Conservation (phyloP, 352 stramenopile genomes). For the Phytophthora rubi region DNA sequence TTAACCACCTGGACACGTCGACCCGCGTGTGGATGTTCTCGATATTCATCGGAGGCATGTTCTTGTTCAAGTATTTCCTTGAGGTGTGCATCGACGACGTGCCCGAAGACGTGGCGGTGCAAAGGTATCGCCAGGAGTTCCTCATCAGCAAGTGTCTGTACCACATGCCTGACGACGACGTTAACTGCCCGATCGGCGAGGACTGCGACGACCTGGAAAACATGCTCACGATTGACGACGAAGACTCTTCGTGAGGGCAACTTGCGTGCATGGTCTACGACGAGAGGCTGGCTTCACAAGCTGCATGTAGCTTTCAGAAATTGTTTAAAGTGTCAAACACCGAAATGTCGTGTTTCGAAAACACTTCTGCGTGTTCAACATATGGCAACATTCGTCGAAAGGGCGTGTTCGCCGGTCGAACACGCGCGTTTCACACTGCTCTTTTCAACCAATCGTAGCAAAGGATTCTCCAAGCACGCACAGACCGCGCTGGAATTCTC, state of each 20-base stretch:
- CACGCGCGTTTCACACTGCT: slow-evolving; percentile 11
- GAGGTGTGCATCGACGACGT: slow-evolving; percentile 78
- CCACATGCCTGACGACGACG: slow-evolving; percentile 81
- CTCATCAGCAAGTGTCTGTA: slow-evolving; percentile 89
- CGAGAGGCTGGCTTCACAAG: neutral
- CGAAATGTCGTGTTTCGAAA: slow-evolving; percentile 21
- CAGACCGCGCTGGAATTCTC: slow-evolving; percentile 7
- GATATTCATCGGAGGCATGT: slow-evolving; percentile 79
- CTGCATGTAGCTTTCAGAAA: neutral
- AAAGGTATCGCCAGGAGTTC: slow-evolving; percentile 83
- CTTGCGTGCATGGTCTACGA: neutral
- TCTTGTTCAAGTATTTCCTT: slow-evolving; percentile 86
- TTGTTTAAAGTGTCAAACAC: neutral
- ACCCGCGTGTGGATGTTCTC: slow-evolving; percentile 84
- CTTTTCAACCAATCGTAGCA: slow-evolving; percentile 36
- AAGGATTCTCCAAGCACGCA: slow-evolving; percentile 1
- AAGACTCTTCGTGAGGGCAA: slow-evolving; percentile 47
- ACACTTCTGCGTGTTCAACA: slow-evolving; percentile 14
- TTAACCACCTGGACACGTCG: slow-evolving; percentile 57
- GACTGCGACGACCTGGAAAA: slow-evolving; percentile 49
- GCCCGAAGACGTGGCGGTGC: slow-evolving; percentile 72
- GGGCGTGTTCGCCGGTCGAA: slow-evolving; percentile 1
- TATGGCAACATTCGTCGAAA: slow-evolving; percentile 24
- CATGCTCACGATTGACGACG: slow-evolving; percentile 63
- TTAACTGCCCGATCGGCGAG: slow-evolving; percentile 42